Evolutionary conservation across 1,284 basidiomycete genomes (phyloP).

Genomic region (Neonothopanus nambi): DNA sequence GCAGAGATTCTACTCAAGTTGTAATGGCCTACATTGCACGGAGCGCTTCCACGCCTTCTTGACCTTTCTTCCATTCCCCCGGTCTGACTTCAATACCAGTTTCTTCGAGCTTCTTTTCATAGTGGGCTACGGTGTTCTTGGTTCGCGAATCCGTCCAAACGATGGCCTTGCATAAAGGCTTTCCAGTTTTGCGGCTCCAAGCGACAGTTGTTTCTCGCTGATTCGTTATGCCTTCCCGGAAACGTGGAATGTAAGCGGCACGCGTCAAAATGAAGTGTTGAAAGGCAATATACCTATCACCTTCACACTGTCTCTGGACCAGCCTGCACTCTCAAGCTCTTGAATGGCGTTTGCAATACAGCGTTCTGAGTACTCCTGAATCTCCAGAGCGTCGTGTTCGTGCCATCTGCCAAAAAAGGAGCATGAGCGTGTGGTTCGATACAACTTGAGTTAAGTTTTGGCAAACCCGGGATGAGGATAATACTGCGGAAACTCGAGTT

Average conservation of each 20-base stretch:
- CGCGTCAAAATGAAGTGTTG: slow-evolving; percentile 4
- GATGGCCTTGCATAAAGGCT: slow-evolving; percentile 86
- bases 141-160: slow-evolving; percentile 97
- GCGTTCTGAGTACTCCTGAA: slow-evolving; percentile 74
- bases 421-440: neutral
- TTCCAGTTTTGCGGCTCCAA: slow-evolving; percentile 91
- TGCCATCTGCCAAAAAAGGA: slow-evolving; percentile 73
- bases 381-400: slow-evolving; percentile 89
- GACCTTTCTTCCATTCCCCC: slow-evolving; percentile 70
- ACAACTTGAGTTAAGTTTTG: neutral
- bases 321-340: slow-evolving; percentile 75
- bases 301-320: slow-evolving; percentile 80
- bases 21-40: slow-evolving; percentile 61
- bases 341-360: slow-evolving; percentile 80
- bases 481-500: slow-evolving; percentile 90
- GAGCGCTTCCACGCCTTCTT: slow-evolving; percentile 67
- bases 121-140: slow-evolving; percentile 79
- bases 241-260: slow-evolving; percentile 19
- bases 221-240: slow-evolving; percentile 83
- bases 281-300: slow-evolving; percentile 72
- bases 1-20: neutral
- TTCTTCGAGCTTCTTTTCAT: slow-evolving; percentile 70
- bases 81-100: slow-evolving; percentile 75
- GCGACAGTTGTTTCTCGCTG: slow-evolving; percentile 96
- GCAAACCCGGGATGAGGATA: slow-evolving; percentile 83